These are phyloP conservation scores for Barnettozyma sucrosica DNA, from an alignment of 805 yeast species.

Conservation along the genomic window DNA sequence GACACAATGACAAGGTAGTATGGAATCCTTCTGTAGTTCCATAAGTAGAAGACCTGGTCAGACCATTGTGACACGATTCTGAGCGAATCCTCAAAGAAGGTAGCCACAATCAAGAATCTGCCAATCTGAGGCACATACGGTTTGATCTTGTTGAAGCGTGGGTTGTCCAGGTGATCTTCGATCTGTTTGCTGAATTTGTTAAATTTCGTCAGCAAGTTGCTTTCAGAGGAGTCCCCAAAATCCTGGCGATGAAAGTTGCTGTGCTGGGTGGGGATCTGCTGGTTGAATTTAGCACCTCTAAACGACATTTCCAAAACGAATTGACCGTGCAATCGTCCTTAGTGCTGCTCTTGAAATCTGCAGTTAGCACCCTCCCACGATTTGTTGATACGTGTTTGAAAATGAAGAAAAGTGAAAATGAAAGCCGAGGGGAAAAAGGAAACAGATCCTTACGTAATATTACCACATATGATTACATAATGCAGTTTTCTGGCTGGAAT, in stretches of 20 bases:
- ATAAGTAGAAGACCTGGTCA: constrained; percentile 81
- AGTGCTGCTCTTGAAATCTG: background rate
- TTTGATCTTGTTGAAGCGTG: constrained; percentile 40
- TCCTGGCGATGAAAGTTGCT: constrained; percentile 9
- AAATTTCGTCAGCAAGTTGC: constrained; percentile 23
- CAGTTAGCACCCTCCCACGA: background rate
- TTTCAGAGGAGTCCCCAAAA: background rate
- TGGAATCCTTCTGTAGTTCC: constrained; percentile 75
- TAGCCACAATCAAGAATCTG: constrained; percentile 84
- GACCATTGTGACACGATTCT: constrained; percentile 85
- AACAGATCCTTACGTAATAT: background rate
- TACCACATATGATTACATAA: background rate
- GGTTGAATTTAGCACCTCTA: constrained; percentile 26
- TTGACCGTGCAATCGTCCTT: background rate
- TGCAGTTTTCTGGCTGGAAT: too few species aligned
- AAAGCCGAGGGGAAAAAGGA: too few species aligned
- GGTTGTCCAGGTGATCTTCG: constrained; percentile 50
- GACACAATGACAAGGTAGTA: constrained; percentile 71
- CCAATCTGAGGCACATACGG: constrained; percentile 87
- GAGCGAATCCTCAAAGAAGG: constrained; percentile 84
- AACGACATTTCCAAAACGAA: constrained; percentile 12
- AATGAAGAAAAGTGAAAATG: too few species aligned
- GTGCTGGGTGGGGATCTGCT: constrained; percentile 23
- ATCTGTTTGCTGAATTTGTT: constrained; percentile 47
- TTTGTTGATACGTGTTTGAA: background rate